Base-by-base conservation (phyloP, 495 filamentous ascomycete species). In the Jackrogersella minutella region DNA sequence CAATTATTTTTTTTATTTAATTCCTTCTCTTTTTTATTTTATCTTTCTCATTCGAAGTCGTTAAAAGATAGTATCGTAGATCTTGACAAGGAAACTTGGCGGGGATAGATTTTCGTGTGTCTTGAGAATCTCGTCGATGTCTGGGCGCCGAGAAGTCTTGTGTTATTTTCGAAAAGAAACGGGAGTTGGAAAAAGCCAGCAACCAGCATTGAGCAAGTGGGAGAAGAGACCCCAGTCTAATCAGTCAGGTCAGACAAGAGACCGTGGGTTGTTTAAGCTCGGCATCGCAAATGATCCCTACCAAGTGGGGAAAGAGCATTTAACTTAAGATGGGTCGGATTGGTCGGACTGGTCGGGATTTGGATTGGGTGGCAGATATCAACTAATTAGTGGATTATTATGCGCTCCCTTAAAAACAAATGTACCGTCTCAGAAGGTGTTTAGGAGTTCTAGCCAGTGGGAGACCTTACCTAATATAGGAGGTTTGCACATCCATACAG, bases 91-190 rank as follows among this genome's bases (percentile, higher is more conserved):
- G 41, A 24, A 24, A 26, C 41, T n/a, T 46, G 41, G 41, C 41
- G 41, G 41, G 41, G 41, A 46, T 46, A 11, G 41, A n/a, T 24
- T 24, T 44, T 44, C 41, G 41, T 46, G 41, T 46, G 55, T 70
- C 58, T 53, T 58, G 53, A 58, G 53, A 33, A 61, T 65, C 58
- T 51, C 56, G 56, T 55, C 58, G 54, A 56, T 49, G 72, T 65
- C 66, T 74, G 69, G 72, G 69, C 72, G 72, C 72, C 72, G 59
- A 72, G 72, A 68, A 67, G 63, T 71, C 58, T 63, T 71, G 58
- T 62, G 55, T 69, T n/a, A n/a, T n/a, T n/a, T n/a, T n/a, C 36
- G 52, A 65, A 61, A 62, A 58, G 58, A 69, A 50, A 66, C 62
- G 63, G 68, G 69, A 69, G 69, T 66, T 70, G 63, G 63, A 47